A percentile compares a stretch with the other conserved stretches of the same genome.
Conservation (phyloP, 148 eudicot species). For the Dysphania ambrosioides region DNA sequence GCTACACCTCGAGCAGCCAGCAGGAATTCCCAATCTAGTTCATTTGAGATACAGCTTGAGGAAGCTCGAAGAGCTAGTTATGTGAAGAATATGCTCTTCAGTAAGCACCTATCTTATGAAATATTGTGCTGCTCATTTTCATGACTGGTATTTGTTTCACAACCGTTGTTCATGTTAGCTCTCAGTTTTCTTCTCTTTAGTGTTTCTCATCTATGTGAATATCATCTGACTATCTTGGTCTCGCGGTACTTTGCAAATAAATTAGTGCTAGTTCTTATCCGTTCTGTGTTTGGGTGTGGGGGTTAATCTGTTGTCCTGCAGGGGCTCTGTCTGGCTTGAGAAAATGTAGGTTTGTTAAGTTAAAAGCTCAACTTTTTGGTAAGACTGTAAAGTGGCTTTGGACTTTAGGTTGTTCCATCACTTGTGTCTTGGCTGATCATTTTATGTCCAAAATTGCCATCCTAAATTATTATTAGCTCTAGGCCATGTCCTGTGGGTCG, state of each 20-base stretch:
- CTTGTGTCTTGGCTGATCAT: not conserved
- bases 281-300: not conserved
- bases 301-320: not conserved
- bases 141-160: not conserved
- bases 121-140: not conserved
- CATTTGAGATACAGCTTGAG: conserved; percentile 90
- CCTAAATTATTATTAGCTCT: not conserved
- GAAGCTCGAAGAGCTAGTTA: conserved; percentile 88
- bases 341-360: not conserved
- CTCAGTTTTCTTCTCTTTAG: not conserved
- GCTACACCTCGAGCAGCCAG: conserved; percentile 37
- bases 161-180: not conserved
- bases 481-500: not conserved
- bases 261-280: not conserved
- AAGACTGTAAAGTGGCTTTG: not conserved
- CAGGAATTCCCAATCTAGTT: conserved; percentile 39
- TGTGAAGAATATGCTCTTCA: conserved; percentile 69
- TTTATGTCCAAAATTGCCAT: not conserved
- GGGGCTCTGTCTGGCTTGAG: not conserved
- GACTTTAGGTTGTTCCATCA: not conserved
- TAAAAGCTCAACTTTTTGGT: not conserved
- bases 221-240: not conserved
- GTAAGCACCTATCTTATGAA: conserved; percentile 41
- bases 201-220: too few species aligned
- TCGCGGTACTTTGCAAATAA: not conserved